Evolutionary conservation across 257 asterid genomes (phyloP), one percentile per base, ranked within the genome.

Genomic region (Rauvolfia tetraphylla): DNA sequence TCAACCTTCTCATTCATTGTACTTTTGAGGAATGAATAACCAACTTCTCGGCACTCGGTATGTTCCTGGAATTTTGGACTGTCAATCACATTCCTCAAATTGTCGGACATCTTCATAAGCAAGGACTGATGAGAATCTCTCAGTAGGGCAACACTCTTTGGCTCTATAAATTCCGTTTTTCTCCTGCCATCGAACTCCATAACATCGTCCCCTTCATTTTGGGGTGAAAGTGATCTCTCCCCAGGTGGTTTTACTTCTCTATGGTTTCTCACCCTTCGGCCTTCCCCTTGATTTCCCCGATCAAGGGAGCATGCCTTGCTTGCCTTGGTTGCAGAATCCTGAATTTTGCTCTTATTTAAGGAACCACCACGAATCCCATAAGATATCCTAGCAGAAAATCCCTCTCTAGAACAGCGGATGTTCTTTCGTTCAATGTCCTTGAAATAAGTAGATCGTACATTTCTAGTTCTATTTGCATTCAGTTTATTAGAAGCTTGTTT

Each of bases 401-500:
- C 89, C 82, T 84, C 88, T 81, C 72, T 76, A 51, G 74, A 78
- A 68, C 83, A 79, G 68, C 82, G 78, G 51, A 77, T 66, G 63
- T 80, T 83, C 83, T 82, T 86, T 75, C 77, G 80, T 54, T 68
- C 81, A 33, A 72, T 59, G 44, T 79, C 88, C 78, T 86, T 76
- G 81, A 67, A 68, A 74, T 74, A 44, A 72, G 79, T 72, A 25
- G 79, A 48, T 72, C 74, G 85, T 80, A 84, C 61, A 66, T 86
- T 82, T 72, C 80, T 85, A 58, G 56, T 67, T 63, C 81, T 84
- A 58, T 53, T 75, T 59, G 48, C 59, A 72, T 78, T 81, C 76
- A 73, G 79, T 85, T 62, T 85, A 70, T 81, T 79, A 77, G 84
- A 77, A 82, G 84, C 81, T 83, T 81, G 88, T 82, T 82, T 89